Percentiles rank a stretch among this genome's conserved stretches.
Conservation (phyloP, 2,329 filamentous ascomycete species). For the Colletotrichum lentis region DNA sequence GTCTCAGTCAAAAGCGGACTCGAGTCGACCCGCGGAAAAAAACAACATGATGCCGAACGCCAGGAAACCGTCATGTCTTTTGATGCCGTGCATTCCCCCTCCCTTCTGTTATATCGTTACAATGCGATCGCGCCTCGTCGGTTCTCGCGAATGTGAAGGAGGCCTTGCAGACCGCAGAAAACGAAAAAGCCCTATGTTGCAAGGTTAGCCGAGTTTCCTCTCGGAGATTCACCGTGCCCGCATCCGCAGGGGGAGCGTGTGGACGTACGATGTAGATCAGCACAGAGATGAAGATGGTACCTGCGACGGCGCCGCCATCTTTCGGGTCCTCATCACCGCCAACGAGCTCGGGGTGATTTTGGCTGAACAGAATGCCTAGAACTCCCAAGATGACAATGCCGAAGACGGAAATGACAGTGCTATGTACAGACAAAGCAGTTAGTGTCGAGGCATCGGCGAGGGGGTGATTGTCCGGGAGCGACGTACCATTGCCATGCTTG, state of each 20-base stretch:
- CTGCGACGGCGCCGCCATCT: constrained; percentile 80
- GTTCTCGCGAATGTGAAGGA: constrained; percentile 83
- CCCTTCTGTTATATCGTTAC: constrained; percentile 45
- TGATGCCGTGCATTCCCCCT: constrained; percentile 26
- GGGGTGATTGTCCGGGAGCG: constrained; percentile 9
- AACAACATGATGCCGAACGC: constrained; percentile 36
- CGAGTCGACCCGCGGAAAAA: constrained; percentile 12
- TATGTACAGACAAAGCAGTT: constrained; percentile 48
- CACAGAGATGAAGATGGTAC: constrained; percentile 86
- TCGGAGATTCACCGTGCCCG: no score
- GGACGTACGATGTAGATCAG: constrained; percentile 85
- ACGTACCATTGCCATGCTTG: constrained; percentile 95
- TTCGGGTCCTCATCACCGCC: constrained; percentile 75
- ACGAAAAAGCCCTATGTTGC: constrained; percentile 78
- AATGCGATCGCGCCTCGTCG: constrained; percentile 85
- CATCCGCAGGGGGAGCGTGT: background rate
- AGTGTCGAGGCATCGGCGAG: constrained; percentile 2
- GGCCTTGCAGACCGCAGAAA: constrained; percentile 90
- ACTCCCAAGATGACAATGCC: constrained; percentile 71
- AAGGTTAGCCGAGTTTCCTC: background rate
- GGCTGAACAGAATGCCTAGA: constrained; percentile 76
- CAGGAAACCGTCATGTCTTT: constrained; percentile 36
- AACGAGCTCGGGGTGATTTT: constrained; percentile 83
- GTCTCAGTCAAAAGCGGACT: constrained; percentile 13
- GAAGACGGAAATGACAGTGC: constrained; percentile 75